Percentiles rank a stretch among this genome's conserved stretches.
Conservation (phyloP, 2,329 filamentous ascomycete species). For the Ophiostoma perfectum region DNA sequence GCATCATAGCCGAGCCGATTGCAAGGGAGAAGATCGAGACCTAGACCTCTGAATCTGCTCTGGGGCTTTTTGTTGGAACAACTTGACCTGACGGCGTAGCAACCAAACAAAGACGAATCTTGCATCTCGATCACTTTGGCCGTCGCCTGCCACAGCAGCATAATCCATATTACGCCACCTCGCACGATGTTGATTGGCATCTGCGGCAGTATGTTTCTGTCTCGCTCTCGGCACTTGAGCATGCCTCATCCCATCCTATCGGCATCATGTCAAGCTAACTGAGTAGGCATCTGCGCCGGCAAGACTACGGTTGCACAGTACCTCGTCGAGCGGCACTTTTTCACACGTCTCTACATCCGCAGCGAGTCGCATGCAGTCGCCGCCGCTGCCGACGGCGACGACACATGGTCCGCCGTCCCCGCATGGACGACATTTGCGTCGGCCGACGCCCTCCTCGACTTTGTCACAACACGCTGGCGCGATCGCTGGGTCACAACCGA, state of each 20-base stretch:
- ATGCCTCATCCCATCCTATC: neutral
- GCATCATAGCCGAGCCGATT: neutral
- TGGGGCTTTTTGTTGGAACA: neutral
- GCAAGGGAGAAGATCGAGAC: neutral
- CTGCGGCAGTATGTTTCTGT: constrained; percentile 56
- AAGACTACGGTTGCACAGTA: constrained; percentile 88
- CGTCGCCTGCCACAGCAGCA: neutral
- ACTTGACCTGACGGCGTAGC: neutral
- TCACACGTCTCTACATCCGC: constrained; percentile 64
- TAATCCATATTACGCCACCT: neutral
- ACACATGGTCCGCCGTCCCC: neutral
- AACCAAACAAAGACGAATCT: neutral
- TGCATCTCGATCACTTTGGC: no score
- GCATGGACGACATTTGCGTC: constrained; percentile 46
- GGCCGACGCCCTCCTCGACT: constrained; percentile 64
- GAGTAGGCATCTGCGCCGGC: constrained; percentile 79
- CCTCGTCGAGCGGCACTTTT: constrained; percentile 76
- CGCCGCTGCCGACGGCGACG: neutral
- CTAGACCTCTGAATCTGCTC: constrained; percentile 2
- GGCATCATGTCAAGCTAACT: neutral
- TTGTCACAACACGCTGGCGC: constrained; percentile 79
- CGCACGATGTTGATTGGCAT: constrained; percentile 68
- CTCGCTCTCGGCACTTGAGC: neutral
- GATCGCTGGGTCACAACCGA: constrained; percentile 81
- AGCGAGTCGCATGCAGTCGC: neutral